Base-by-base conservation (phyloP, 805 yeast genomes). In the Kluyveromyces siamensis region DNA sequence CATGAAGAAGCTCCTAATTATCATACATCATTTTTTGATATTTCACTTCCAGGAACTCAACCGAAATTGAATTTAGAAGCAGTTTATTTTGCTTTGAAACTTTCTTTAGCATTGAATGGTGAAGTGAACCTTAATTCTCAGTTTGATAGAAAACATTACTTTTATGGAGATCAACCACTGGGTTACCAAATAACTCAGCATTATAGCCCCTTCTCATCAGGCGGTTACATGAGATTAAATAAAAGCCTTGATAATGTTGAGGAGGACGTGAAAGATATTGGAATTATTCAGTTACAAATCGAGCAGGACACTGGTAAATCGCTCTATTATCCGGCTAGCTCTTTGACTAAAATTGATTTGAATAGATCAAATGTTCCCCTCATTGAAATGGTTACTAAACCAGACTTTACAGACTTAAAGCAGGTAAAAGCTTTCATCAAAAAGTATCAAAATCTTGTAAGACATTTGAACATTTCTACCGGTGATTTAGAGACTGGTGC, bases 121-220 rank as follows among this genome's bases (percentile, higher is more conserved):
- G 61, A 71, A 0, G 73, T 93, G 14, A 77, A 77, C 50, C 54
- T 65, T 0, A 53, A 60, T 8, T 84, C 91, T 1, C 71, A 82
- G 1, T 93, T 93, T 64, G 99, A 93, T 61, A 72, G 99, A 55
- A 93, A 93, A 65, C 99, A 93, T 63, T 93, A 93, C 64, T 89
- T 93, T 65, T 93, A 93, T 64, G 91, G 90, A 1, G 99, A 93
- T 65, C 98, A 93, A 63, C 99, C 99, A 0, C 67, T 85, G 47
- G 99, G 99, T 1, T 93, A 89, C 66, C 99, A 93, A 63, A 84
- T 93, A 45, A 93, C 99, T 0, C 99, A 93, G 66, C 86, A 80
- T 60, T 87, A 77, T 62, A 74, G 74, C 36, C 97, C 98, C 1
- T 71, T 87, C 43, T 93, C 96, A 1, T 70, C 65, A 33, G 73